Conservation (phyloP, 352 stramenopile species). For the Phytophthora uliginosa region DNA sequence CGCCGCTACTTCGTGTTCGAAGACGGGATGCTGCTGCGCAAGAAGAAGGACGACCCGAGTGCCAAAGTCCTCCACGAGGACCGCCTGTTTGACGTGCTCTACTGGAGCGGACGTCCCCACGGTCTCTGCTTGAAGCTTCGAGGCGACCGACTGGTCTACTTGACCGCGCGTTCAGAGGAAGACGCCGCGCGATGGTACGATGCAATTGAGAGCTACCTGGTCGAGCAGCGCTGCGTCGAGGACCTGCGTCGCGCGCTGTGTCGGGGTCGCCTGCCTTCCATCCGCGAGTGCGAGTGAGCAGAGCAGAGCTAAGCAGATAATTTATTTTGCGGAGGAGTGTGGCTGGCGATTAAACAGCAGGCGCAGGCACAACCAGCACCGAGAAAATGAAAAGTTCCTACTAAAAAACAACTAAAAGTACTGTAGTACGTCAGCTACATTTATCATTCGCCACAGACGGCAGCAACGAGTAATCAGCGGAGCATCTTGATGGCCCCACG, state of each 20-base stretch:
- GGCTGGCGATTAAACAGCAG: not conserved
- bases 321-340: conserved; percentile 21
- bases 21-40: conserved; percentile 69
- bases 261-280: conserved; percentile 55
- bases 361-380: not conserved
- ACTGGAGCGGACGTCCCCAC: conserved; percentile 68
- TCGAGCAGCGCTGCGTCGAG: conserved; percentile 46
- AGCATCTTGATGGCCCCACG: too few species aligned
- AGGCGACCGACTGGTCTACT: conserved; percentile 61
- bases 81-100: conserved; percentile 70
- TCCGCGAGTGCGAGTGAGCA: conserved; percentile 54
- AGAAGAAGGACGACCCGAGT: conserved; percentile 58
- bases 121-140: conserved; percentile 66
- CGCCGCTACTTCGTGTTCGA: conserved; percentile 75
- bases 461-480: too few species aligned
- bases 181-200: conserved; percentile 67
- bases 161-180: conserved; percentile 59
- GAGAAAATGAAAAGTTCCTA: not conserved
- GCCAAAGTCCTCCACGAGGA: conserved; percentile 60
- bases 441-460: too few species aligned
- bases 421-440: too few species aligned
- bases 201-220: conserved; percentile 58
- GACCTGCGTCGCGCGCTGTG: conserved; percentile 63
- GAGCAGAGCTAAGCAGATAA: conserved; percentile 13
- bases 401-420: too few species aligned